These are phyloP conservation scores for Colletotrichum scovillei DNA, from an alignment of 2,329 filamentous ascomycete species.

Conservation along the genomic window DNA sequence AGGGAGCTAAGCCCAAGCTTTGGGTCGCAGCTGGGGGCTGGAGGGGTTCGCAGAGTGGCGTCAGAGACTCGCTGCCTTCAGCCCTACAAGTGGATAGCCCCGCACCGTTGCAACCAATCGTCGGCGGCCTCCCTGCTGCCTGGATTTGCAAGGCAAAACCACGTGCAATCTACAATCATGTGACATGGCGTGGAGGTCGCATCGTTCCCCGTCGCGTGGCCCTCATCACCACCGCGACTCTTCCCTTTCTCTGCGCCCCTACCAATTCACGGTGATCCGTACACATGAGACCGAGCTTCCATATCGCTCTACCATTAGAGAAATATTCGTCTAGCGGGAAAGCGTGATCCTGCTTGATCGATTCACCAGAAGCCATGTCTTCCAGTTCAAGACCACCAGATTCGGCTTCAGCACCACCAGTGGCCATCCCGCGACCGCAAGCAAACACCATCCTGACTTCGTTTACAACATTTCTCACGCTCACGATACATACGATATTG, in stretches of 20 bases:
- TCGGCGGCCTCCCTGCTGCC: background rate
- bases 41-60: conserved; percentile 17
- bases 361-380: conserved; percentile 2
- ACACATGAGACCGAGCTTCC: background rate
- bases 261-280: background rate
- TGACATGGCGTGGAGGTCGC: conserved; percentile 20
- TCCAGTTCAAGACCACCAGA: conserved; percentile 18
- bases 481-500: conserved; percentile 87
- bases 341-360: background rate
- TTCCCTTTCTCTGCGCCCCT: background rate
- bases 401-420: conserved; percentile 18
- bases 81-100: conserved; percentile 38
- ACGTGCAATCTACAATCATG: conserved; percentile 1
- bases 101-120: background rate
- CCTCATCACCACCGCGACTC: background rate
- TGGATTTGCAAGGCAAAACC: background rate
- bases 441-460: conserved; percentile 71
- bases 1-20: background rate
- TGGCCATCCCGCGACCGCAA: conserved; percentile 49
- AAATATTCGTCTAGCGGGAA: background rate
- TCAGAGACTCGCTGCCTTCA: conserved; percentile 35
- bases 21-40: background rate
- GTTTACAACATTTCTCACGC: conserved; percentile 84
- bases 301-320: background rate
- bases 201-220: background rate